phyloP scores from a whole-genome alignment of 305 asterid species.

The Nicotiana rustica region DNA sequence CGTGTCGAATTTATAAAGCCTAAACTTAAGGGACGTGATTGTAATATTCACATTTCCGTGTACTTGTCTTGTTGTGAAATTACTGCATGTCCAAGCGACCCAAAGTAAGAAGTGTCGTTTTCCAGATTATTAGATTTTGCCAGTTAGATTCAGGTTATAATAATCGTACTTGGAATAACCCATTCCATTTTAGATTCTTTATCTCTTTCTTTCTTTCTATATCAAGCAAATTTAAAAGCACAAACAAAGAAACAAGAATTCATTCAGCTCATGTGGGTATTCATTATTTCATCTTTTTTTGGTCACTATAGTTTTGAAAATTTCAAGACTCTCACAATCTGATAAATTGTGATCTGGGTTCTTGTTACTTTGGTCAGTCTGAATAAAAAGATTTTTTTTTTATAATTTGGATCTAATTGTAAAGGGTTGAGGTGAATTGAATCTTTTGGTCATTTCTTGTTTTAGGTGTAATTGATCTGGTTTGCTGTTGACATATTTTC shows the following conservation, averaged over 20 bases:
- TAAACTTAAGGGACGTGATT: background rate
- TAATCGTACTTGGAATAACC: conserved; percentile 36
- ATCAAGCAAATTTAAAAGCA: conserved; percentile 35
- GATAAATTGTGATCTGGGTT: background rate
- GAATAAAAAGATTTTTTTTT: background rate
- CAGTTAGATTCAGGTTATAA: conserved; percentile 22
- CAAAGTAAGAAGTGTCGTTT: conserved; percentile 35
- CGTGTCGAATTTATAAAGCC: too few relatives aligned
- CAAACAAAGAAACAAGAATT: background rate
- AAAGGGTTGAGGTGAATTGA: background rate
- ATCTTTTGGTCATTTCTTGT: conserved; percentile 3
- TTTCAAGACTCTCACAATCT: background rate
- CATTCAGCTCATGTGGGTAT: conserved; percentile 34
- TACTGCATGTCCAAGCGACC: conserved; percentile 20
- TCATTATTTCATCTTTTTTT: background rate
- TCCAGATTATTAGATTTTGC: conserved; percentile 29
- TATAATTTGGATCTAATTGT: background rate
- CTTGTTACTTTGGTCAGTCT: background rate
- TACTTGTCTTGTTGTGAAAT: conserved; percentile 3
- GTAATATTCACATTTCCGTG: background rate
- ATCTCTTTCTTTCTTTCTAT: conserved; percentile 29
- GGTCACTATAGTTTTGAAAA: background rate
- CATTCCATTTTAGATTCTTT: conserved; percentile 39
- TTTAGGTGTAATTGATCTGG: background rate
- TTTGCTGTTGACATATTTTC: background rate